Evolutionary conservation across 1,284 basidiomycete species (phyloP).

Genomic region (Trametes pubescens): DNA sequence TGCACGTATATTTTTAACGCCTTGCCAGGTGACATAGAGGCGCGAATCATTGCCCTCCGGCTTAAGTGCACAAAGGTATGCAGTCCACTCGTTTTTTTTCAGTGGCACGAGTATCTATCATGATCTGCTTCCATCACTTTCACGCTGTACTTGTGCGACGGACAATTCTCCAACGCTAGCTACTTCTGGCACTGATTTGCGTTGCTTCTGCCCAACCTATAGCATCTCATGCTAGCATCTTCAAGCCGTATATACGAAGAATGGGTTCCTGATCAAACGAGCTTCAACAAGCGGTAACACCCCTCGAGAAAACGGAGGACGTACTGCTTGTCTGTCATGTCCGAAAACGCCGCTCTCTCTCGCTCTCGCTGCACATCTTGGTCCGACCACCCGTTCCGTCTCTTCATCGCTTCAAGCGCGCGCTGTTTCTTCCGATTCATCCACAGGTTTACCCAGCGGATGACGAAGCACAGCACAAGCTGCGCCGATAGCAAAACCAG

Average conservation of each 20-base stretch:
- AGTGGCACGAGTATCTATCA: too few species aligned
- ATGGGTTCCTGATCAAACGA: conserved; percentile 42
- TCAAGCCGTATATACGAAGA: conserved; percentile 58
- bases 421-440: conserved; percentile 60
- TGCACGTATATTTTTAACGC: too few species aligned
- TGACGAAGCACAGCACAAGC: conserved; percentile 55
- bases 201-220: too few species aligned
- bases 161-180: too few species aligned
- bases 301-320: conserved; percentile 1
- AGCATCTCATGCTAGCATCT: not conserved
- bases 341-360: conserved; percentile 66
- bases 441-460: conserved; percentile 64
- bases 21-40: too few species aligned
- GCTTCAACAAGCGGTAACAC: not conserved
- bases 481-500: conserved; percentile 65
- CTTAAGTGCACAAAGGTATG: too few species aligned
- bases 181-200: too few species aligned
- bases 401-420: conserved; percentile 54
- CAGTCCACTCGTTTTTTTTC: too few species aligned
- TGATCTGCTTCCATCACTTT: too few species aligned
- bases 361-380: conserved; percentile 62
- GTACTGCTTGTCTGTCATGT: conserved; percentile 61
- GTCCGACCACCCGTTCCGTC: conserved; percentile 61
- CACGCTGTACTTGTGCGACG: too few species aligned
- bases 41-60: too few species aligned